Evolutionary conservation across 306 rosid species (phyloP).

Genomic region (Corylus americana): DNA sequence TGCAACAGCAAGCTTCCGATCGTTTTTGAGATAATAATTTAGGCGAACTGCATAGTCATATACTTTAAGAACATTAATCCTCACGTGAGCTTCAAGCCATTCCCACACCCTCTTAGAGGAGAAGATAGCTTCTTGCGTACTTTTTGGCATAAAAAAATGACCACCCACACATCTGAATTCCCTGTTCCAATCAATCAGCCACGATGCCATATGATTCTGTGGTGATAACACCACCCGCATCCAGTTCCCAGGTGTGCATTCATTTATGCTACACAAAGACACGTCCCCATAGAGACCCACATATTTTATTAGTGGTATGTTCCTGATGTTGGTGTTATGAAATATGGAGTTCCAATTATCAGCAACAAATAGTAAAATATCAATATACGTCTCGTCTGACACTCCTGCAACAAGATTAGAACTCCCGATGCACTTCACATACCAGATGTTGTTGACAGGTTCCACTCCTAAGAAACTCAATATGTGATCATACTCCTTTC

Average conservation of each 20-base stretch:
- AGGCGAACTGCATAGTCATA: slow-evolving; percentile 34
- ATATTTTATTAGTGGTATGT: slow-evolving; percentile 51
- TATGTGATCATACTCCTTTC: slow-evolving; percentile 32
- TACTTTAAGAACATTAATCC: slow-evolving; percentile 19
- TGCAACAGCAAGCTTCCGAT: slow-evolving; percentile 30
- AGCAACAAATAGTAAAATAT: slow-evolving; percentile 42
- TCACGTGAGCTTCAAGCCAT: slow-evolving; percentile 42
- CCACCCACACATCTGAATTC: slow-evolving; percentile 35
- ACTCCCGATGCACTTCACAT: slow-evolving; percentile 66
- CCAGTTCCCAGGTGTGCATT: not conserved
- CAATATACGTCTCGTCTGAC: slow-evolving; percentile 50
- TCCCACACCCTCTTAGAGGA: slow-evolving; percentile 26
- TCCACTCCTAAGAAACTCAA: slow-evolving; percentile 54
- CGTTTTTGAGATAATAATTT: slow-evolving; percentile 5
- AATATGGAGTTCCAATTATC: slow-evolving; percentile 41
- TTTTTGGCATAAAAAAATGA: slow-evolving; percentile 51
- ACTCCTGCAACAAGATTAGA: slow-evolving; percentile 51
- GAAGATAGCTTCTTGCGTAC: slow-evolving; percentile 48
- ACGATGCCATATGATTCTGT: slow-evolving; percentile 27
- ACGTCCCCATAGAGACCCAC: slow-evolving; percentile 35
- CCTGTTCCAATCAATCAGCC: slow-evolving; percentile 59
- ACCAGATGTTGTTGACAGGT: slow-evolving; percentile 54
- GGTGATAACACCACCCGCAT: slow-evolving; percentile 32
- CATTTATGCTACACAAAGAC: slow-evolving; percentile 38
- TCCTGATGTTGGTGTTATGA: slow-evolving; percentile 26